Percentiles rank a stretch among this genome's conserved stretches.
These are phyloP conservation scores for Microdochium nivale DNA, from an alignment of 2,329 filamentous ascomycete species.

Conservation along the genomic window DNA sequence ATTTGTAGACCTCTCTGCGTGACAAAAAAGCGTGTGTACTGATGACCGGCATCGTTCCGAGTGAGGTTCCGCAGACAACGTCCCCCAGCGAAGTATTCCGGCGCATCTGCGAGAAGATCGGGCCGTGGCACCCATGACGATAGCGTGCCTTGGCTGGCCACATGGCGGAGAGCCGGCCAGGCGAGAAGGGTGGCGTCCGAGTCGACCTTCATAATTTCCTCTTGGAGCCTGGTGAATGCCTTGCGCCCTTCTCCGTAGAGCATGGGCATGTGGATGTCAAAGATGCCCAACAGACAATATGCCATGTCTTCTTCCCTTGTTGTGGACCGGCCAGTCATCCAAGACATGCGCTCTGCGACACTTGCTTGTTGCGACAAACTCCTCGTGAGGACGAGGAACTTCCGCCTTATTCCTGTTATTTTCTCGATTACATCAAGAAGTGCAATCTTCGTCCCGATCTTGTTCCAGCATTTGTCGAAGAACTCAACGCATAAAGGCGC, in stretches of 20 bases:
- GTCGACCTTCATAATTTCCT: constrained; percentile 7
- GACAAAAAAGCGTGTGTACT: not conserved
- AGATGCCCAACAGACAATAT: constrained; percentile 10
- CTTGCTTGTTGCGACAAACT: not conserved
- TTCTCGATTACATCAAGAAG: constrained; percentile 3
- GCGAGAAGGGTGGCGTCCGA: constrained; percentile 9
- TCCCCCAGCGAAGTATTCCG: not conserved
- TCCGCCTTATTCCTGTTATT: constrained; percentile 5
- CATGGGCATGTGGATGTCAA: constrained; percentile 9
- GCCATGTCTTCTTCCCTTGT: constrained; percentile 8
- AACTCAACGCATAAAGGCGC: constrained; percentile 7
- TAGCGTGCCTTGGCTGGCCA: not conserved
- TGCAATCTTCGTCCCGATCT: constrained; percentile 1
- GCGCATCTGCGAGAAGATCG: not conserved
- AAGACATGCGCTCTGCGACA: constrained; percentile 6
- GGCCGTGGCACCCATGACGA: not conserved
- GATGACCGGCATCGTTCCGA: too few relatives aligned
- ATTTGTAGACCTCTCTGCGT: not conserved
- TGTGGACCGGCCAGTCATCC: constrained; percentile 4
- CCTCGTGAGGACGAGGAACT: not conserved
- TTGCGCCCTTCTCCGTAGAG: constrained; percentile 7
- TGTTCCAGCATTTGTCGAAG: constrained; percentile 7
- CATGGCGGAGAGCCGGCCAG: not conserved
- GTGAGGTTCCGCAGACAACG: not conserved
- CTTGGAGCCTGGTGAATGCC: constrained; percentile 7